Evolutionary conservation across 2,329 filamentous ascomycete species (phyloP), one percentile per base, ranked within the genome.

Genomic region (Fusarium vanettenii): DNA sequence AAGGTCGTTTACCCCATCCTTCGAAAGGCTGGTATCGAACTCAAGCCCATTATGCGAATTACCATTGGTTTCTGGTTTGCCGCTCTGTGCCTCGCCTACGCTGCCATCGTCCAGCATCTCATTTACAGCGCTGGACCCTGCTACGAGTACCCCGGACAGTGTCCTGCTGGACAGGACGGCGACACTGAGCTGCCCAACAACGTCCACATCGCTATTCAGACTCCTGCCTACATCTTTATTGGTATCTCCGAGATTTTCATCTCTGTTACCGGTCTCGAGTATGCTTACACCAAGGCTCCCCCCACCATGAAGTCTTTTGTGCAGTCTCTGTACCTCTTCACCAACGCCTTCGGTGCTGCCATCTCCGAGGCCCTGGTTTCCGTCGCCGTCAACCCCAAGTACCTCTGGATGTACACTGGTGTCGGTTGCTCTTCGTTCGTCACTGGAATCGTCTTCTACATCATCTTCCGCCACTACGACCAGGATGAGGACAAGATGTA

Each of bases 201-300:
- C 55, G 84, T 91, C 35, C 86, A 89, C 75, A 89, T 91, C 43
- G 88, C 87, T 79, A 81, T 92, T 41, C 85, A 86, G 75, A 80
- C 83, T 0, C 85, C 91, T 14, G 90, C 88, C 33, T 89, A 90
- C 22, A 80, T 92, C 57, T 85, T 91, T 56, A 89, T 91, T 31
- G 89, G 87, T 22, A 81, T 90, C 16, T 86, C 89, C 0, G 90
- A 92, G 80, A 91, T 92, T 67, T 89, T 92, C 77, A 89, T 89
- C 56, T 92, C 89, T 13, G 90, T 94, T 70, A 93, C 92, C 1
- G 90, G 90, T 70, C 87, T 93, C 13, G 92, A 94, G 80, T 94
- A 94, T 75, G 92, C 92, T 20, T 94, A 91, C 82, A 93, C 91
- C 78, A 93, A 94, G 82, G 92, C 92, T 0, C 92, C 92, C 2